Evolutionary conservation across 495 filamentous ascomycete species (phyloP), one percentile per base, ranked within the genome.

Genomic region (Evernia prunastri): DNA sequence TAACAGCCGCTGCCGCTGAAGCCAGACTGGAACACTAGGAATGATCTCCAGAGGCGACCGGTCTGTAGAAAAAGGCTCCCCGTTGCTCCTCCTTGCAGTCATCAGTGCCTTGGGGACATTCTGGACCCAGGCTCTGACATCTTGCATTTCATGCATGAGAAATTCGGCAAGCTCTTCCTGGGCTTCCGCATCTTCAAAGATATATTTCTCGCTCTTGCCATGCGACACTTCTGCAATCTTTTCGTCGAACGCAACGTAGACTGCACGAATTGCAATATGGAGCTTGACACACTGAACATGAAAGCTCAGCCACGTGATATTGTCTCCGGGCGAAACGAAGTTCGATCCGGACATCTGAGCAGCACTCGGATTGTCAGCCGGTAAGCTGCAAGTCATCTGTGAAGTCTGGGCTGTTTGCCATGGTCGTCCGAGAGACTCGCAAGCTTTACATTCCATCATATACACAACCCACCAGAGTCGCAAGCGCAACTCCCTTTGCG

Each of bases 381-480:
- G 81, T 37, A 83, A 63, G 20, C 60, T 68, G 39, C 73, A 77
- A n/a, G 73, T 74, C 6, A 71, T 68, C 10, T 72, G 45, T 20
- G 76, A 73, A 6, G 72, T 62, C n/a, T 72, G 61, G 25, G n/a
- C n/a, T 8, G 76, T 35, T 18, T 70, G 66, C 42, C 75, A 79
- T 0, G 82, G 80, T 1, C 81, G 80, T 3, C 83, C 82, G 6
- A 86, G 73, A 59, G 82, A 79, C 79, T 83, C 79, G 56, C 70
- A 72, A 1, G 70, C 66, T 62, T 82, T 81, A 61, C 70, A 77
- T 29, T 84, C 82, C 20, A 83, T 51, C 8, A 69, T 53, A 63
- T 77, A 82, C 3, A 84, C 58, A 0, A 71, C 73, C 83, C 82
- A 83, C 82, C 82, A 84, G 1, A 84, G 39, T 1, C 83, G 74